Base-by-base conservation (phyloP, 1,284 basidiomycete species). In the Leucoagaricus sp. region DNA sequence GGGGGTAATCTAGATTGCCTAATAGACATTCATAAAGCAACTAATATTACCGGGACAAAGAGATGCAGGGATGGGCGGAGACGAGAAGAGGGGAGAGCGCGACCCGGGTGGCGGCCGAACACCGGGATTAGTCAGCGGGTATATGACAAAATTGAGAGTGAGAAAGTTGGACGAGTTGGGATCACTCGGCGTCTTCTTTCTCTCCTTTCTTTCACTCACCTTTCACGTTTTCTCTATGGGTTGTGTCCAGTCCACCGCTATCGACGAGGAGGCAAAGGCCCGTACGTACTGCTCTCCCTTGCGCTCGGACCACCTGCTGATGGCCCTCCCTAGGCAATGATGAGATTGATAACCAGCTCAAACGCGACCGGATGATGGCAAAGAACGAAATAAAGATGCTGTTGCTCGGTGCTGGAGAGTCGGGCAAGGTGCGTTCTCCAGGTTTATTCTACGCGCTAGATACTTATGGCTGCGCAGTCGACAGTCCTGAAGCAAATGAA, bases 401-500 rank as follows among this genome's bases (percentile, higher is more conserved):
- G 65, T 71, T 96, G 58, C 79, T 96, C 44, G 94, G 94, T 64
- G 94, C 94, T 58, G 93, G 94, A 75, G 94, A 96, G 80, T 95
- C 93, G 57, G 94, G 91, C 65, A 92, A 93, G 85, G 88, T 88
- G 54, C 17, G 77, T 21, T 23, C 19, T 28, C 25, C n/a, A 25
- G 28, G 19, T 17, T 49, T 21, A 12, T 0, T 23, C 6, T 33
- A n/a, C 29, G 12, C 13, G 1, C 36, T 8, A n/a, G 5, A 40
- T 5, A 9, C 36, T 40, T n/a, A 40, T 40, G 9, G 10, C 13
- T n/a, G 53, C 26, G 8, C 64, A 94, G 85, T 95, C 93, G 21
- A 96, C 94, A 2, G 91, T 97, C 23, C 81, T 97, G 60, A 96
- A 97, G 76, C 94, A 96, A 75, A 96, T 96, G 94, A 94, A 96